phyloP scores from a whole-genome alignment of 2,329 filamentous ascomycete genomes.

The Penicillium occitanis region DNA sequence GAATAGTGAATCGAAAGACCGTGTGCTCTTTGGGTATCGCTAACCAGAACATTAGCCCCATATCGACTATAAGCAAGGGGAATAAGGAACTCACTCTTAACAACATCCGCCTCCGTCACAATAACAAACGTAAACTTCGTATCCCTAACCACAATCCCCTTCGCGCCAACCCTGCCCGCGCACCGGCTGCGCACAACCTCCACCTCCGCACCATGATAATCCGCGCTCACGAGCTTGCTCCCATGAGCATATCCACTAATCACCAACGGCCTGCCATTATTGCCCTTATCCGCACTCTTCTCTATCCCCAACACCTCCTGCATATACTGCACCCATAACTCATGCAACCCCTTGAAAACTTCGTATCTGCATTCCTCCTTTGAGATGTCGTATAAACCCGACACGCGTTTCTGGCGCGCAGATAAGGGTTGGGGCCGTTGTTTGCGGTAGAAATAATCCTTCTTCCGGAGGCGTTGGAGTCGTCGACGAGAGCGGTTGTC shows the following conservation, averaged over 20 bases:
- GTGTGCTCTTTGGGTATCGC: slow-evolving; percentile 87
- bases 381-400: slow-evolving; percentile 73
- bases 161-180: slow-evolving; percentile 75
- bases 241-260: slow-evolving; percentile 58
- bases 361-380: slow-evolving; percentile 67
- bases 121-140: slow-evolving; percentile 83
- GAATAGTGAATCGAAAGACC: slow-evolving; percentile 74
- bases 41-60: slow-evolving; percentile 27
- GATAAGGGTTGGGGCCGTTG: slow-evolving; percentile 69
- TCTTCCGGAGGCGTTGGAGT: slow-evolving; percentile 49
- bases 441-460: slow-evolving; percentile 47
- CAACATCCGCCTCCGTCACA: slow-evolving; percentile 66
- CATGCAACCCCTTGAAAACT: slow-evolving; percentile 74
- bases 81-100: slow-evolving; percentile 59
- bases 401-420: slow-evolving; percentile 70
- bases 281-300: slow-evolving; percentile 22
- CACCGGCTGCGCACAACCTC: slow-evolving; percentile 82
- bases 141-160: slow-evolving; percentile 86
- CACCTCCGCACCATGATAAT: slow-evolving; percentile 83
- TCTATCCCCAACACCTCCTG: slow-evolving; percentile 72
- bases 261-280: slow-evolving; percentile 16
- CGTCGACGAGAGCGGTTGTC: slow-evolving; percentile 56
- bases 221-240: slow-evolving; percentile 73
- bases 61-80: too few species aligned
- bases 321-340: slow-evolving; percentile 82